These are phyloP conservation scores for Monosporascus sp. DNA, from an alignment of 2,329 filamentous ascomycete genomes.

Conservation along the genomic window DNA sequence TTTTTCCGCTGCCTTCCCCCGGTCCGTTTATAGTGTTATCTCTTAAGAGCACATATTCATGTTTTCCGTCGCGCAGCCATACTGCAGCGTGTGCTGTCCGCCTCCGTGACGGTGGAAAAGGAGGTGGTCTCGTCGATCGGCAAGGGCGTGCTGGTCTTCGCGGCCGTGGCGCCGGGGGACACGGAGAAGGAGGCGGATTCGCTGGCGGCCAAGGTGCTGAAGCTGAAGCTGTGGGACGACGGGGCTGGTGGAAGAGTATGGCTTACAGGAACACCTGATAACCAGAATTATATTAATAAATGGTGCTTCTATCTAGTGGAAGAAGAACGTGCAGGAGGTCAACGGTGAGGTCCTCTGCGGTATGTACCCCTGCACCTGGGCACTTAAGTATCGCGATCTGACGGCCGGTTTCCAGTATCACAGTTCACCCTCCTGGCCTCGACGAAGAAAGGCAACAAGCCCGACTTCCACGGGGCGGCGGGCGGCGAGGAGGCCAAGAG, in stretches of 20 bases:
- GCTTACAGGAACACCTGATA: neutral
- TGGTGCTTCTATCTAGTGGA: conserved; percentile 66
- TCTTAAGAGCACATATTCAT: conserved; percentile 3
- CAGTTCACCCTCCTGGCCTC: conserved; percentile 92
- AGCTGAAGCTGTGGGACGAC: conserved; percentile 88
- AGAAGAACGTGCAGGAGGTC: conserved; percentile 81
- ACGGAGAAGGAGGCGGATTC: conserved; percentile 81
- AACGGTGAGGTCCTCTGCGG: conserved; percentile 90
- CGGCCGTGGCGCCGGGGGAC: conserved; percentile 84
- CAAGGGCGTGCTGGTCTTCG: conserved; percentile 83
- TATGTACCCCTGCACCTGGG: conserved; percentile 35
- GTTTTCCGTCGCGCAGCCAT: conserved; percentile 57
- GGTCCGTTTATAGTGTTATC: neutral
- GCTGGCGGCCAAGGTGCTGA: conserved; percentile 79
- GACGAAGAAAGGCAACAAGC: conserved; percentile 94
- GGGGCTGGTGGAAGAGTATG: conserved; percentile 61
- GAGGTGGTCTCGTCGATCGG: conserved; percentile 87
- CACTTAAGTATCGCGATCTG: neutral
- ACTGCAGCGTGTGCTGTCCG: conserved; percentile 87
- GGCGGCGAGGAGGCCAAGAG: conserved; percentile 70
- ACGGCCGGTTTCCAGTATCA: conserved; percentile 57
- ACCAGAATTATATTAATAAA: neutral
- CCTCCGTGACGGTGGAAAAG: conserved; percentile 91
- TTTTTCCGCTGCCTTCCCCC: neutral
- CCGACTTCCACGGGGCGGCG: conserved; percentile 87